A percentile compares a stretch with the other conserved stretches of the same genome.
These are phyloP conservation scores for Solanum okadae DNA, from an alignment of 257 asterid genomes.

Conservation along the genomic window DNA sequence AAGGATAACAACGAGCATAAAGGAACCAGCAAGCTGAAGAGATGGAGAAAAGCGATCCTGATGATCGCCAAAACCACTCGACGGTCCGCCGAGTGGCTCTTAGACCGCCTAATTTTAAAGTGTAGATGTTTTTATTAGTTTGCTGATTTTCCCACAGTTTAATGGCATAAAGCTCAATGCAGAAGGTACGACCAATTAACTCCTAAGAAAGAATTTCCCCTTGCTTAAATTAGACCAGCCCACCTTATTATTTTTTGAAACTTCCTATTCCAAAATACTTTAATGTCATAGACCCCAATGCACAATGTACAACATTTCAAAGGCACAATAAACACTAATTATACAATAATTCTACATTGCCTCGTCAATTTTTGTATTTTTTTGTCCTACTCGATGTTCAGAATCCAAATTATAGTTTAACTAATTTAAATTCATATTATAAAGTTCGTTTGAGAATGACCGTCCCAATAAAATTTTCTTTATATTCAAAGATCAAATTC, in stretches of 20 bases:
- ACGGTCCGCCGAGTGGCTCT: too few relatives aligned
- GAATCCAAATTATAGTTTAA: not conserved
- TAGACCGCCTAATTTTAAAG: too few relatives aligned
- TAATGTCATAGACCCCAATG: not conserved
- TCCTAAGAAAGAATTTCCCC: not conserved
- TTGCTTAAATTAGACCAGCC: not conserved
- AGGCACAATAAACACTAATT: not conserved
- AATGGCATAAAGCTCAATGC: not conserved
- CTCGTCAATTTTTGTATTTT: not conserved
- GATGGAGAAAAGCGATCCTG: too few relatives aligned
- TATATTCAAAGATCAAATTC: too few relatives aligned
- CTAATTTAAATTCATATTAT: too few relatives aligned
- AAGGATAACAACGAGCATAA: too few relatives aligned
- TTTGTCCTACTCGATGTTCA: not conserved
- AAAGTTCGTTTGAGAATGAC: too few relatives aligned
- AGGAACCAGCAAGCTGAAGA: too few relatives aligned
- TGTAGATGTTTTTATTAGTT: too few relatives aligned
- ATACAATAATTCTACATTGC: not conserved
- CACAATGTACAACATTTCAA: not conserved
- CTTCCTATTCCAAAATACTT: not conserved
- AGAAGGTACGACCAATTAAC: not conserved
- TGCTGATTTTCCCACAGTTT: not conserved
- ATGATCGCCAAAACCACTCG: too few relatives aligned
- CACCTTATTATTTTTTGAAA: not conserved
- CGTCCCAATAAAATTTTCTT: not conserved